Conservation (phyloP, 768 basidiomycete genomes). For the Coprinopsis strossmayeri region DNA sequence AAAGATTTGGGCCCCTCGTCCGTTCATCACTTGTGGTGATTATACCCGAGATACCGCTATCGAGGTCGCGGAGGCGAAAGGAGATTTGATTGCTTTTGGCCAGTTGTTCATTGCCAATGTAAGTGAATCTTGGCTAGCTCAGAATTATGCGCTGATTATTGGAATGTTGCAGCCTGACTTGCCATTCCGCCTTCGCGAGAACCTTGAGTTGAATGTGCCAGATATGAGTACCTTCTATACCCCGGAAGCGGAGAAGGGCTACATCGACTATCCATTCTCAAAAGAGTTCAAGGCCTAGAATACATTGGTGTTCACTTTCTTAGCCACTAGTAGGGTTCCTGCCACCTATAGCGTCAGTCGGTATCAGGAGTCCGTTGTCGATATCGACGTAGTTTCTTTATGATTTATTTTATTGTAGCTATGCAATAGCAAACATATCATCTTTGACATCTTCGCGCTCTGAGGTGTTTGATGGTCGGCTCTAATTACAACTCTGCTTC, state of each 20-base stretch:
- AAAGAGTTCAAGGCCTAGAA: too few relatives aligned
- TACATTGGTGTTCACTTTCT: too few relatives aligned
- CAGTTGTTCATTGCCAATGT: slow-evolving; percentile 27
- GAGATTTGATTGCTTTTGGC: slow-evolving; percentile 25
- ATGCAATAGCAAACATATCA: too few relatives aligned
- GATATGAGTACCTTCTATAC: slow-evolving; percentile 35
- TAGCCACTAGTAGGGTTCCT: too few relatives aligned
- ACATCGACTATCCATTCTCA: slow-evolving; percentile 24
- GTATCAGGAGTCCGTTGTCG: too few relatives aligned
- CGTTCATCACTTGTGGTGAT: slow-evolving; percentile 37
- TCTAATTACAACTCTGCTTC: too few relatives aligned
- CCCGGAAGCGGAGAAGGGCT: slow-evolving; percentile 21
- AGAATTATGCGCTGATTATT: not conserved
- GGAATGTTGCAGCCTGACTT: slow-evolving; percentile 10
- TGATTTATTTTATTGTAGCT: too few relatives aligned
- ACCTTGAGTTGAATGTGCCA: slow-evolving; percentile 21
- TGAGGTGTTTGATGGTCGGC: too few relatives aligned
- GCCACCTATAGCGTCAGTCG: too few relatives aligned
- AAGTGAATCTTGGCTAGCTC: slow-evolving; percentile 7
- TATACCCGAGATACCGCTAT: slow-evolving; percentile 35
- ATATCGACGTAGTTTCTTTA: too few relatives aligned
- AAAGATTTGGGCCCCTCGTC: slow-evolving; percentile 35
- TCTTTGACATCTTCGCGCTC: too few relatives aligned
- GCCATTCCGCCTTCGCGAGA: slow-evolving; percentile 3
- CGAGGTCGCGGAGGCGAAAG: slow-evolving; percentile 19